Evolutionary conservation across 495 filamentous ascomycete species (phyloP), one percentile per base, ranked within the genome.

Genomic region (Schizothecium vesticola): DNA sequence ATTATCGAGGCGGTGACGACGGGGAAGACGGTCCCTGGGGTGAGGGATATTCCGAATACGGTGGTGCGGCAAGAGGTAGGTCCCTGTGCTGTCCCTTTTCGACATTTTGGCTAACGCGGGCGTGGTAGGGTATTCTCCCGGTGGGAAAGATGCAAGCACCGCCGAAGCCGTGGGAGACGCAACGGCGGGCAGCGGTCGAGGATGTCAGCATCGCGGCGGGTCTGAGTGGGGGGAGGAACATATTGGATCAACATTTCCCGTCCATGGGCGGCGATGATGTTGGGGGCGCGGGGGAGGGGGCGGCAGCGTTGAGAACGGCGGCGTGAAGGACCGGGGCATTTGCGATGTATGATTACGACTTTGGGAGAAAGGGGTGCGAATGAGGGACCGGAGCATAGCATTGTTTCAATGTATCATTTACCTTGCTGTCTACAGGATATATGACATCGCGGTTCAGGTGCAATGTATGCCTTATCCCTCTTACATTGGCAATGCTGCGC

Each of bases 1-100:
- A 93, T 99, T 62, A 89, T 97, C 43, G 93, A 92, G 57, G 87
- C 97, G 31, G 92, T 99, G 70, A 90, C 90, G 4, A 90, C 85
- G 22, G 93, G 93, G 57, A 87, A 93, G 75, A 88, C 90, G 4
- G 91, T 99, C 62, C 91, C 93, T 0, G 95, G 95, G 2, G 96
- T 99, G 73, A 88, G 89, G 70, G 84, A 97, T 69, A 95, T 99
- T 70, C 93, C 96, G 16, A 85, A 92, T 69, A 95, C 88, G 0
- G 85, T 97, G 8, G 84, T 95, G 29, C 80, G 86, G 25, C 89
- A 88, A 2, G 75, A 79, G 57, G 75, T 80, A 23, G 69, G 77
- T 76, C 8, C 28, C 28, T 58, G 0, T 56, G 2, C 56, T 12
- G 2, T 12, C 22, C 8, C 22, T 22, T 36, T 58, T 16, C 13